Evolutionary conservation across 1,284 basidiomycete species (phyloP).

Genomic region (Tylopilus sp.): DNA sequence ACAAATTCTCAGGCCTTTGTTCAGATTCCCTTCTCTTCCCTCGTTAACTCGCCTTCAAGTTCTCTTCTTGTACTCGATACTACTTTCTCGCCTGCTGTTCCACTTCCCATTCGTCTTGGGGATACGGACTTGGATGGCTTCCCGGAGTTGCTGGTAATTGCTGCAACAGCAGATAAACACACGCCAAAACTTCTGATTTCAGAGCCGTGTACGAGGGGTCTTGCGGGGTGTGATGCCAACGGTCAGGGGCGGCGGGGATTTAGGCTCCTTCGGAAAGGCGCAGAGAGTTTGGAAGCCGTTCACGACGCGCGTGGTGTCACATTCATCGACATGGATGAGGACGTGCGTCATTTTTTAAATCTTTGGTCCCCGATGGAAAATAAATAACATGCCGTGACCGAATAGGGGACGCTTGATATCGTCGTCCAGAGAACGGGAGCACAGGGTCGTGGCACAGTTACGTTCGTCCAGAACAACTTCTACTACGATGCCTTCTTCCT

Average conservation of each 20-base stretch:
- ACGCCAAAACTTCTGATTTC: conserved; percentile 72
- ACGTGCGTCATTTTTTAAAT: conserved; percentile 56
- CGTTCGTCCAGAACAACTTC: conserved; percentile 96
- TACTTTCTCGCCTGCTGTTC: conserved; percentile 59
- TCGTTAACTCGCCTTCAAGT: conserved; percentile 47
- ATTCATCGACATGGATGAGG: conserved; percentile 94
- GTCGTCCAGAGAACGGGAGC: conserved; percentile 81
- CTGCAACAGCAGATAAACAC: conserved; percentile 44
- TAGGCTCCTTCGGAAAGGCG: conserved; percentile 56
- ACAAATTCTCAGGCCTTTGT: conserved; percentile 52
- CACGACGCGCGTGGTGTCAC: conserved; percentile 77
- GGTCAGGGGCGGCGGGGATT: conserved; percentile 60
- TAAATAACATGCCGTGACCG: conserved; percentile 2
- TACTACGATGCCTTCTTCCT: conserved; percentile 99
- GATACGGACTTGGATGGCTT: conserved; percentile 95
- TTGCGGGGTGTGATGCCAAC: conserved; percentile 50
- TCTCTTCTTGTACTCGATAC: conserved; percentile 70
- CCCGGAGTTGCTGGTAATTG: conserved; percentile 83
- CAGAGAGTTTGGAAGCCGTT: conserved; percentile 60
- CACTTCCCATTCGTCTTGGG: conserved; percentile 78
- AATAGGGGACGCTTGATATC: conserved; percentile 88
- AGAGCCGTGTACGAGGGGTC: conserved; percentile 59
- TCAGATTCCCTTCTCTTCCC: conserved; percentile 60
- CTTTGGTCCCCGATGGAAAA: neutral
- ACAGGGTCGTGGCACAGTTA: conserved; percentile 58